A percentile compares a stretch with the other conserved stretches of the same genome.
phyloP scores from a whole-genome alignment of 2,329 filamentous ascomycete genomes.

The Neurospora crassa region DNA sequence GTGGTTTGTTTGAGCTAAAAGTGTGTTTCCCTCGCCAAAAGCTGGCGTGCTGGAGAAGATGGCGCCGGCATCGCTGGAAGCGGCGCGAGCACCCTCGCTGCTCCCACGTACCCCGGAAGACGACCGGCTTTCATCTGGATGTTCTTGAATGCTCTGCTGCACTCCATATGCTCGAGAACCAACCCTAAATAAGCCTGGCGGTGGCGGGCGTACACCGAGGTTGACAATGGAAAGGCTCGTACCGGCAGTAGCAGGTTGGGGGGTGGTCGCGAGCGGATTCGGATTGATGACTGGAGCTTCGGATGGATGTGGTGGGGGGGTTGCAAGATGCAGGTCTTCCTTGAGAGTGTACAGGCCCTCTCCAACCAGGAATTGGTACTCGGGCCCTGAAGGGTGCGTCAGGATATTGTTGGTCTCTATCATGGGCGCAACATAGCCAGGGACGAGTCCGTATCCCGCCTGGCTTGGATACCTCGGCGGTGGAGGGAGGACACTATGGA shows the following conservation, averaged over 20 bases:
- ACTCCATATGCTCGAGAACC: slow-evolving; percentile 36
- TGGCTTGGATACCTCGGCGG: slow-evolving; percentile 74
- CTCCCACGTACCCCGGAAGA: slow-evolving; percentile 51
- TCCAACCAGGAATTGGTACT: slow-evolving; percentile 84
- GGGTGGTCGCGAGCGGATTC: slow-evolving; percentile 81
- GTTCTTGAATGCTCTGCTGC: slow-evolving; percentile 48
- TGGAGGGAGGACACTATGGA: slow-evolving; percentile 67
- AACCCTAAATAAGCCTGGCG: slow-evolving; percentile 41
- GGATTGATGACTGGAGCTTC: slow-evolving; percentile 80
- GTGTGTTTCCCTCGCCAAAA: slow-evolving; percentile 79
- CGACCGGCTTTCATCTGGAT: slow-evolving; percentile 48
- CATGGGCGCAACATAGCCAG: slow-evolving; percentile 60
- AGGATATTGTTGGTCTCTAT: slow-evolving; percentile 93
- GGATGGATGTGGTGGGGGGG: slow-evolving; percentile 89
- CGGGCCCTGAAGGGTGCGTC: slow-evolving; percentile 67
- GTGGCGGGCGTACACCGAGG: slow-evolving; percentile 50
- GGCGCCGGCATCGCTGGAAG: slow-evolving; percentile 41
- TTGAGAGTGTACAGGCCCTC: slow-evolving; percentile 93
- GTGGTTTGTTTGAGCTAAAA: slow-evolving; percentile 51
- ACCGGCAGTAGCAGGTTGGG: slow-evolving; percentile 73
- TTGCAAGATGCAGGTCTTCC: slow-evolving; percentile 86
- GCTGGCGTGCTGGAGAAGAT: slow-evolving; percentile 44
- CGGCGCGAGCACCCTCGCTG: slow-evolving; percentile 39
- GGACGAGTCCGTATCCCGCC: slow-evolving; percentile 58
- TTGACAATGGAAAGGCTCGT: slow-evolving; percentile 74